phyloP scores from a whole-genome alignment of 2,329 filamentous ascomycete genomes.

The Microdochium bolleyi region DNA sequence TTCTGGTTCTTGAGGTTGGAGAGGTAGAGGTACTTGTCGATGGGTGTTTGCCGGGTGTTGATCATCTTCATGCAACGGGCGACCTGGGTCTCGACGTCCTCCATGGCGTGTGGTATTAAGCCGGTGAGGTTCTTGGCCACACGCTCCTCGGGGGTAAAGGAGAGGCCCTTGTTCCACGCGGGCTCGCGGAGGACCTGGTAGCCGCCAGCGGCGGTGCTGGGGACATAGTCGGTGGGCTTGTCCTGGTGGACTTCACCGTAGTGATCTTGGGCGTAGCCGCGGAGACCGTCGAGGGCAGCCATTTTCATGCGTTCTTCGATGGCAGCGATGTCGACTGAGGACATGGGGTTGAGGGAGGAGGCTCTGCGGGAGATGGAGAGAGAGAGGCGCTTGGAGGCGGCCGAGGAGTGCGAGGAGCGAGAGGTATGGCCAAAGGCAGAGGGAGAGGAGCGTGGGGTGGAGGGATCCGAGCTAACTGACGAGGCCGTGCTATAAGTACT shows the following conservation, averaged over 20 bases:
- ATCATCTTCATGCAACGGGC: slow-evolving; percentile 68
- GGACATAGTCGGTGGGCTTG: slow-evolving; percentile 43
- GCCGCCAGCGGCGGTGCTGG: slow-evolving; percentile 43
- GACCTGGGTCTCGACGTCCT: slow-evolving; percentile 52
- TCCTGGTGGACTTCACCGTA: slow-evolving; percentile 49
- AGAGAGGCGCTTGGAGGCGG: slow-evolving; percentile 43
- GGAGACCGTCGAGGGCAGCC: slow-evolving; percentile 50
- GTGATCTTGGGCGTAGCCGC: slow-evolving; percentile 50
- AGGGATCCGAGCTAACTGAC: slow-evolving; percentile 36
- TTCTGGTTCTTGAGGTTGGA: slow-evolving; percentile 69
- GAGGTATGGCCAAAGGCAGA: slow-evolving; percentile 37
- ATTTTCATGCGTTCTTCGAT: slow-evolving; percentile 55
- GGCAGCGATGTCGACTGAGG: slow-evolving; percentile 45
- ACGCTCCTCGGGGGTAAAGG: slow-evolving; percentile 57
- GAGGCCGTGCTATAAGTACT: slow-evolving; percentile 32
- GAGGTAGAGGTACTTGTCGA: slow-evolving; percentile 82
- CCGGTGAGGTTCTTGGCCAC: slow-evolving; percentile 57
- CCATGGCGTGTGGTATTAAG: slow-evolving; percentile 56
- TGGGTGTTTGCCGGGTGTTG: slow-evolving; percentile 56
- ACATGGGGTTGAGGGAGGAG: slow-evolving; percentile 46
- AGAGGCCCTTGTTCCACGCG: slow-evolving; percentile 59
- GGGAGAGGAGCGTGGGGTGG: slow-evolving; percentile 46
- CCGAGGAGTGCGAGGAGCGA: slow-evolving; percentile 40
- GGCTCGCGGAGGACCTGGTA: slow-evolving; percentile 56
- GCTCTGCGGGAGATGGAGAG: slow-evolving; percentile 40